These are phyloP conservation scores for Cydonia oblonga DNA, from an alignment of 331 rosid species.

Conservation along the genomic window DNA sequence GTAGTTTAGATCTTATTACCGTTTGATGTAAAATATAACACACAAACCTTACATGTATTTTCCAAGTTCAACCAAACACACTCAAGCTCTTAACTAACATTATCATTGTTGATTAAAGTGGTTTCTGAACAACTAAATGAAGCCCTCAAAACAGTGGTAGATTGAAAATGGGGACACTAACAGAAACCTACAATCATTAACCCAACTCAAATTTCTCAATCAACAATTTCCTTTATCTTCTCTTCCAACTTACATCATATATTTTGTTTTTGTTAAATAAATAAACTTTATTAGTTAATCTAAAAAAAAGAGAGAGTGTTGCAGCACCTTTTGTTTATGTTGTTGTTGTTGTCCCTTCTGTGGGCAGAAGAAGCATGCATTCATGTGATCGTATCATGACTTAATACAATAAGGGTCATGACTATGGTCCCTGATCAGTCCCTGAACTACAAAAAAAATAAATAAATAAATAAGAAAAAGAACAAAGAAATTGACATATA, in stretches of 20 bases:
- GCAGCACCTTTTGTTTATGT: background rate
- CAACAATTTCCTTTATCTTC: background rate
- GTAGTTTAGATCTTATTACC: too few relatives aligned
- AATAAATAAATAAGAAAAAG: background rate
- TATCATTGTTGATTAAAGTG: slow-evolving; percentile 4
- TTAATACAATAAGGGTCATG: background rate
- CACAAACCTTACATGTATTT: too few relatives aligned
- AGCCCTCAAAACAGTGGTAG: slow-evolving; percentile 8
- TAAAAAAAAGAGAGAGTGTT: background rate
- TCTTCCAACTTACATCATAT: background rate
- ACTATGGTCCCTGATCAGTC: background rate
- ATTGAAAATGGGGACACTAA: background rate
- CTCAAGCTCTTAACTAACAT: slow-evolving; percentile 26
- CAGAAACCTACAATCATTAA: background rate
- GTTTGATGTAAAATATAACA: too few relatives aligned
- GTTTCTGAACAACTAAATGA: slow-evolving; percentile 9
- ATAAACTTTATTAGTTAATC: too few relatives aligned
- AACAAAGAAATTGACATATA: background rate
- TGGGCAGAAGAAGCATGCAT: slow-evolving; percentile 1
- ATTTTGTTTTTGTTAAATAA: too few relatives aligned
- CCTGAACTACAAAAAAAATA: background rate
- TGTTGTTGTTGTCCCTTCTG: background rate
- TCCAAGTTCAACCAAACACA: slow-evolving; percentile 2
- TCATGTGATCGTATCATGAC: slow-evolving; percentile 8
- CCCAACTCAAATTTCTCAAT: too few relatives aligned